phyloP scores from a whole-genome alignment of 768 basidiomycete species.

The Mycena crocata region DNA sequence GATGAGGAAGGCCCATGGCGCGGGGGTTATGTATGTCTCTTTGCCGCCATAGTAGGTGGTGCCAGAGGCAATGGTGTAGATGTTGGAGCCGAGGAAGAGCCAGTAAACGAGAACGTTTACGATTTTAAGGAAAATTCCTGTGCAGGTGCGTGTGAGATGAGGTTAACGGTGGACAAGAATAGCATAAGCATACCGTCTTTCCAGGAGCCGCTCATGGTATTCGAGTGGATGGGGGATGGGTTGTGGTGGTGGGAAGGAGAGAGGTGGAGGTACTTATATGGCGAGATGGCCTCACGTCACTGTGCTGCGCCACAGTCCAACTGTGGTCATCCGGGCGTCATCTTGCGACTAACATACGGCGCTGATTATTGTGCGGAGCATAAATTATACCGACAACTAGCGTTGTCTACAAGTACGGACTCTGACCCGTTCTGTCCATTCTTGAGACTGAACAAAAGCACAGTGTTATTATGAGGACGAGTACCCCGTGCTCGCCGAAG shows the following conservation, averaged over 20 bases:
- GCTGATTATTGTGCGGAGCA: no score
- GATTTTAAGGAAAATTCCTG: constrained; percentile 54
- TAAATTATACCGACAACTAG: no score
- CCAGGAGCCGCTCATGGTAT: constrained; percentile 74
- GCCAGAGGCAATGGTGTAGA: constrained; percentile 81
- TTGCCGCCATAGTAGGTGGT: constrained; percentile 72
- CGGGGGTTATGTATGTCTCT: constrained; percentile 95
- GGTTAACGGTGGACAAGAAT: constrained; percentile 56
- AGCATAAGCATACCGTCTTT: constrained; percentile 85
- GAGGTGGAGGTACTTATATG: neutral
- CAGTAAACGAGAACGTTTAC: constrained; percentile 87
- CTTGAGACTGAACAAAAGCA: no score
- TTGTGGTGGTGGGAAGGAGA: neutral
- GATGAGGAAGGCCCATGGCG: constrained; percentile 91
- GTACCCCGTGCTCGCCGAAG: no score
- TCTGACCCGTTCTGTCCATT: no score
- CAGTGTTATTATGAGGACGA: no score
- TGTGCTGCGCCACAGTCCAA: neutral
- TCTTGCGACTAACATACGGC: no score
- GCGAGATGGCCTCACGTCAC: constrained; percentile 4
- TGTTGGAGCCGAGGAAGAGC: constrained; percentile 89
- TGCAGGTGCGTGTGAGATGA: neutral
- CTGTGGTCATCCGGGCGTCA: no score
- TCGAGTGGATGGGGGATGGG: constrained; percentile 24
- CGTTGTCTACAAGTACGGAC: no score